A percentile compares a stretch with the other conserved stretches of the same genome.
phyloP scores from a whole-genome alignment of 2,329 filamentous ascomycete species.

The Aspergillus jensenii region DNA sequence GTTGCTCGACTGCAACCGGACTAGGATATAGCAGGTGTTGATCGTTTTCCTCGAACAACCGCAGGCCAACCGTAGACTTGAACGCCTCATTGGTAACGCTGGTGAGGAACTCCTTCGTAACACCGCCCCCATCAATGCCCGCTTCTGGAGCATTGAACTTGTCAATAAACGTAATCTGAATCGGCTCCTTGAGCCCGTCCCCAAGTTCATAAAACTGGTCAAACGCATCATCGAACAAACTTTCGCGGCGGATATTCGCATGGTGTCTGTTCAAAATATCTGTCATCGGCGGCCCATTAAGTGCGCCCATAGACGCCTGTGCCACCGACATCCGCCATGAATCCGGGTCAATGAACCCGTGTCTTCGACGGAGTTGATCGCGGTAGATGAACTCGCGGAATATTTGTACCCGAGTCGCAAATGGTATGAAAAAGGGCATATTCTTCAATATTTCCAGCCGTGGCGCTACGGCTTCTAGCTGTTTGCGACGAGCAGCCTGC shows the following conservation, averaged over 20 bases:
- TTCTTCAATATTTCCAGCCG: conserved; percentile 88
- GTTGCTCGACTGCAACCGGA: conserved; percentile 71
- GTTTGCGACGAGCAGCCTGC: conserved; percentile 66
- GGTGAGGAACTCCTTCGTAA: conserved; percentile 95
- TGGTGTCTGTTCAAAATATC: conserved; percentile 61
- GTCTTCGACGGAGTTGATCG: conserved; percentile 72
- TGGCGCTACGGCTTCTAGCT: conserved; percentile 77
- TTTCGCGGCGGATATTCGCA: conserved; percentile 74
- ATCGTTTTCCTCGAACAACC: conserved; percentile 79
- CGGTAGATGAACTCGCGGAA: conserved; percentile 89
- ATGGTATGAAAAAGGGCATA: conserved; percentile 96
- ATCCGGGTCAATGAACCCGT: conserved; percentile 70
- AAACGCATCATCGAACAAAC: conserved; percentile 83
- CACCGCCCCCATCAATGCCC: conserved; percentile 93
- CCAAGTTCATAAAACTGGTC: conserved; percentile 78
- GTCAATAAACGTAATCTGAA: conserved; percentile 95
- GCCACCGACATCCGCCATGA: conserved; percentile 67
- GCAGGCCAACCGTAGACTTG: conserved; percentile 54
- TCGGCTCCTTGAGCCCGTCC: conserved; percentile 85
- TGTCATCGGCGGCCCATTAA: conserved; percentile 37
- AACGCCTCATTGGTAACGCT: conserved; percentile 87
- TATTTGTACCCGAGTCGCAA: conserved; percentile 84
- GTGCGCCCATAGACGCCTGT: conserved; percentile 39
- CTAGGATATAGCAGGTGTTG: conserved; percentile 88
- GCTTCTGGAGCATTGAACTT: conserved; percentile 83